A percentile compares a stretch with the other conserved stretches of the same genome.
phyloP scores from a whole-genome alignment of 805 yeast genomes.

The Metschnikowia lochheadii region DNA sequence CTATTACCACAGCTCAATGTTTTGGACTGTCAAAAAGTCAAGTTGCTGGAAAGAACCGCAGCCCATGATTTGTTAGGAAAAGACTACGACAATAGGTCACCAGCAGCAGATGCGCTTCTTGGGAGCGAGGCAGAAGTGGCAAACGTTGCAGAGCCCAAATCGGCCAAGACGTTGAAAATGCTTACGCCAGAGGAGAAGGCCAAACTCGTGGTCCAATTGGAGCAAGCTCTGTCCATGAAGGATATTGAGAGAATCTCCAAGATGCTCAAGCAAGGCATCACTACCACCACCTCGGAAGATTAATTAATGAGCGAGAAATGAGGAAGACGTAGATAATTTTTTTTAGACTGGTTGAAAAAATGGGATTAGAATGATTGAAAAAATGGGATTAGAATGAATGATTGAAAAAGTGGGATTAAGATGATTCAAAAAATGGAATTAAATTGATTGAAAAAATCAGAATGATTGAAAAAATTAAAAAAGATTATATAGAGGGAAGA shows the following conservation, averaged over 20 bases:
- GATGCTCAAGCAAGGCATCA: conserved; percentile 11
- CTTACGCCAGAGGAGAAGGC: conserved; percentile 53
- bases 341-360: no score
- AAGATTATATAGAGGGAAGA: no score
- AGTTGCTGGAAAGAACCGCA: conserved; percentile 45
- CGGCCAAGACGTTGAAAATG: conserved; percentile 37
- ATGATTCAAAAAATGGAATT: no score
- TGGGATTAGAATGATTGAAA: no score
- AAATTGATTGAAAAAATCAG: no score
- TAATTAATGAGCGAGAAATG: no score
- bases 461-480: no score
- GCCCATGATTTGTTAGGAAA: conserved; percentile 43
- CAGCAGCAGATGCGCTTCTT: conserved; percentile 27
- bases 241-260: conserved; percentile 71
- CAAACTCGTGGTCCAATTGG: conserved; percentile 49
- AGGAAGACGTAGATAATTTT: no score
- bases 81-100: conserved; percentile 20
- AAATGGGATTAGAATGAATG: no score
- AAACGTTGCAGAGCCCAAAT: neutral
- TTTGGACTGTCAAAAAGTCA: conserved; percentile 66
- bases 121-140: neutral
- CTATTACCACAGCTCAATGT: conserved; percentile 57
- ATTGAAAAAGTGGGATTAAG: no score
- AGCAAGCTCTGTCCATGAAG: conserved; percentile 60
- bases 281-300: neutral